Evolutionary conservation across 2,329 filamentous ascomycete species (phyloP).

Genomic region (Lachnellula subtilissima): DNA sequence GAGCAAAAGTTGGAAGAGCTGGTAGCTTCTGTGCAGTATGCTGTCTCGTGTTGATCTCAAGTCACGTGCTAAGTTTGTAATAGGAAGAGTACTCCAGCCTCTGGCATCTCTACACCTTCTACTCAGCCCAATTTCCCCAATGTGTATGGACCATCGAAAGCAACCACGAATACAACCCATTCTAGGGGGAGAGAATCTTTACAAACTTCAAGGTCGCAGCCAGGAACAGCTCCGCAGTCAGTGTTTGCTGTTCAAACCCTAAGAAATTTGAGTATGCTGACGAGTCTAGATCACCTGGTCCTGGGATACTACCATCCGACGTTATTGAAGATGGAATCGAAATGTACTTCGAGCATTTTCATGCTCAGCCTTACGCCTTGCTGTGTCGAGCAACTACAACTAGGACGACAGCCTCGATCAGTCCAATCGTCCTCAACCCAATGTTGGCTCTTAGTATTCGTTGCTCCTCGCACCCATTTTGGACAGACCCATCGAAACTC

Average conservation of each 20-base stretch:
- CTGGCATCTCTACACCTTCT: neutral
- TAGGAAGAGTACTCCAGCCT: neutral
- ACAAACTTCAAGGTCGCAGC: too few relatives aligned
- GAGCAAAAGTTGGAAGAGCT: conserved; percentile 17
- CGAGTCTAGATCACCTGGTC: neutral
- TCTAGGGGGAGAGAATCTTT: too few relatives aligned
- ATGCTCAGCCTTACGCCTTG: conserved; percentile 16
- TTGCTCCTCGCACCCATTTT: conserved; percentile 14
- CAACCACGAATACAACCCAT: too few relatives aligned
- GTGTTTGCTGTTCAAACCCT: too few relatives aligned
- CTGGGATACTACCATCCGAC: conserved; percentile 5
- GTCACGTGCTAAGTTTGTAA: neutral
- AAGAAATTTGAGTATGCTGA: too few relatives aligned
- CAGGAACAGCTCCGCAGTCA: too few relatives aligned
- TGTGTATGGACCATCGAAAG: too few relatives aligned
- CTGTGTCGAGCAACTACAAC: conserved; percentile 2
- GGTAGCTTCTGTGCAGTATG: conserved; percentile 14
- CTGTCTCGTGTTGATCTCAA: neutral
- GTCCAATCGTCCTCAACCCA: conserved; percentile 10
- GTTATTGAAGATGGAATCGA: conserved; percentile 14
- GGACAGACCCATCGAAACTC: conserved; percentile 5
- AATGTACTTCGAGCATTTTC: conserved; percentile 16
- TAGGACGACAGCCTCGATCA: neutral
- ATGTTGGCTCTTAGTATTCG: conserved; percentile 17
- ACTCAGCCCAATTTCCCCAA: neutral